Percentiles rank a stretch among this genome's conserved stretches.
Evolutionary conservation across 225 moss, liverwort and hornwort species (phyloP).

Genomic region (Sphagnum contortum): DNA sequence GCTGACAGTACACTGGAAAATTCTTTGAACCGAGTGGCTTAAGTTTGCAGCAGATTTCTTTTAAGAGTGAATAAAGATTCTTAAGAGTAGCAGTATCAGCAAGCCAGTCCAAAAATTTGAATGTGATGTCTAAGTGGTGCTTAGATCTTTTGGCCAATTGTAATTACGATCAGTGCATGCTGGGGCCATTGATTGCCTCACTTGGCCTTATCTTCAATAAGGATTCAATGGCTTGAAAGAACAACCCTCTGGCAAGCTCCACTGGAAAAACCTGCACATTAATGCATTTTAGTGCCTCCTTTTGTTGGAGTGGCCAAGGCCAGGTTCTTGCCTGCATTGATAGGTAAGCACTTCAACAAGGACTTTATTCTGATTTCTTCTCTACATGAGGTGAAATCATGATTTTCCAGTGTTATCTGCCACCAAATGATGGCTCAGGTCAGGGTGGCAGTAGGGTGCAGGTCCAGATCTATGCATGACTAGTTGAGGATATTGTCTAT

Average conservation of each 20-base stretch:
- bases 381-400: too few relatives aligned
- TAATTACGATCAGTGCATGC: conserved; percentile 77
- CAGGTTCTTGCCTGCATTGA: conserved; percentile 48
- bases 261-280: conserved; percentile 95
- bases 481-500: too few relatives aligned
- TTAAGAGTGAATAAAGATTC: conserved; percentile 29
- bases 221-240: conserved; percentile 51
- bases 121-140: conserved; percentile 70
- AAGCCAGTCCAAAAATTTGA: conserved; percentile 49
- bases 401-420: too few relatives aligned
- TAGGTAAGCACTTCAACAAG: conserved; percentile 10
- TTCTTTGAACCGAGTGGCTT: too few relatives aligned
- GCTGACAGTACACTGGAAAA: too few relatives aligned
- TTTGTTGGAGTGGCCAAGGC: conserved; percentile 23
- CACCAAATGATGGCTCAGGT: too few relatives aligned
- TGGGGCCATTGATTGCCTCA: conserved; percentile 65
- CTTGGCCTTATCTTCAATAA: conserved; percentile 71
- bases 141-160: conserved; percentile 82
- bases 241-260: conserved; percentile 94
- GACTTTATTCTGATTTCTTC: too few relatives aligned
- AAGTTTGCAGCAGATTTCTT: too few relatives aligned
- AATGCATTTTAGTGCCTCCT: conserved; percentile 46
- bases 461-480: too few relatives aligned
- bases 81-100: conserved; percentile 70
- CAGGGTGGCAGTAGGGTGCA: too few relatives aligned